Conservation (phyloP, 257 asterid species). For the Solanum ossicruentum region DNA sequence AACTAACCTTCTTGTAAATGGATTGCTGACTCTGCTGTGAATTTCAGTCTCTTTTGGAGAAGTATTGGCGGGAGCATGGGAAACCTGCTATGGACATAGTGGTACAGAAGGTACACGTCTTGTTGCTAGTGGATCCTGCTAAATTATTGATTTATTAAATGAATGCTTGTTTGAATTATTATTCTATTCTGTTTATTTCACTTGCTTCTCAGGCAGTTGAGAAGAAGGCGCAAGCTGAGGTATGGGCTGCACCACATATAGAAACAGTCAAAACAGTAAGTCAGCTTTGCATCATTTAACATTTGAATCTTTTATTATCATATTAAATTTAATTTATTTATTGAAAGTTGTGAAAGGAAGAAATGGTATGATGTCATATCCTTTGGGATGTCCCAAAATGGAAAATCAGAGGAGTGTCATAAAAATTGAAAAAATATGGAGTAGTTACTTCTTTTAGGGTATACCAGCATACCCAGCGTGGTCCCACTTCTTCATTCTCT, state of each 20-base stretch:
- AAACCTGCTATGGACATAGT: constrained; percentile 63
- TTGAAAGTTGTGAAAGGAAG: background rate
- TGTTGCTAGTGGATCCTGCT: background rate
- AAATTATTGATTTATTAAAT: background rate
- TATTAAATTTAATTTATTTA: background rate
- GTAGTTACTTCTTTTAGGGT: background rate
- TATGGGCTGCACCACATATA: constrained; percentile 84
- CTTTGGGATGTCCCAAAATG: background rate
- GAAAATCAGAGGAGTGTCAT: background rate
- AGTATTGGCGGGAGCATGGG: constrained; percentile 71
- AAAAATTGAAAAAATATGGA: background rate
- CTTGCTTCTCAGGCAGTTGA: constrained; percentile 45
- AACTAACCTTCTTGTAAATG: background rate
- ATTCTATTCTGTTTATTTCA: background rate
- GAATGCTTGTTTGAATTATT: constrained; percentile 1
- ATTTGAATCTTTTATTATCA: background rate
- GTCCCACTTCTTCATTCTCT: background rate
- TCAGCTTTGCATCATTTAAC: background rate
- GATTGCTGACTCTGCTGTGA: constrained; percentile 1
- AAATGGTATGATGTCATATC: background rate
- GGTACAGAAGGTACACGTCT: constrained; percentile 44
- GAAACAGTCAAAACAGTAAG: constrained; percentile 72
- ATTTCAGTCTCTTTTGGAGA: constrained; percentile 46
- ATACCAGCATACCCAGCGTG: background rate
- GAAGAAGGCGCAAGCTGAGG: constrained; percentile 64